Evolutionary conservation across 139 green algal species (phyloP), one percentile per base, ranked within the genome.

Genomic region (Raphidocelis subcapitata): DNA sequence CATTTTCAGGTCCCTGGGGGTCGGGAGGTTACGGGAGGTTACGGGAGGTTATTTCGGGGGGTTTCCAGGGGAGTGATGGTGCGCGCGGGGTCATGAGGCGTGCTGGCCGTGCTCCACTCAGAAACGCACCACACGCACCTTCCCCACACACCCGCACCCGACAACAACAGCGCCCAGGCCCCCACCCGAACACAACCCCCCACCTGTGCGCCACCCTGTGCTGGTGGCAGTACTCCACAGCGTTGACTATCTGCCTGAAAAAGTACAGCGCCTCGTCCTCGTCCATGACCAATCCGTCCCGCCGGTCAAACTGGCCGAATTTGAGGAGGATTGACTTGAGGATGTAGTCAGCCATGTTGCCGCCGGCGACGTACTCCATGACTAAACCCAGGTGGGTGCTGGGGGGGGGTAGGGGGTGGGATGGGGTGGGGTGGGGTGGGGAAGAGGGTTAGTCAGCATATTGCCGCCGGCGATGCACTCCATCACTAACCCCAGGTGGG

Each of bases 181-280:
- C n/a, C 20, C 15, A 61, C 23, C 54, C 10, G 54, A 8, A 8
- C 23, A 49, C 2, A n/a, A 66, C 18, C 63, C 36, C 47, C 64
- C 81, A 82, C 65, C 90, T 62, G 65, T 97, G 92, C 0, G 91
- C 92, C 18, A 97, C 91, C n/a, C 82, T 84, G 67, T 91, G 86
- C 12, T 62, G 74, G 72, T 97, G 92, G 85, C 92, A 97, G 84
- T 94, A 97, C 51, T 94, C 90, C n/a, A 97, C 90, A 0, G 92
- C 92, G 36, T 72, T 75, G 26, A 84, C 69, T 8, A 82, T 85
- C 81, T 82, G 74, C 65, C 84, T 92, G 81, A 97, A 95, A 72
- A 96, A 94, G 79, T 90, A 97, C 0, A 89, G 76, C 1, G 91
- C 92, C 79, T 98, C 90, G 55, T 83, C 81, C 75, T 92, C 86